These are phyloP conservation scores for Fragilaria radians DNA, from an alignment of 108 stramenopile species.

Conservation along the genomic window DNA sequence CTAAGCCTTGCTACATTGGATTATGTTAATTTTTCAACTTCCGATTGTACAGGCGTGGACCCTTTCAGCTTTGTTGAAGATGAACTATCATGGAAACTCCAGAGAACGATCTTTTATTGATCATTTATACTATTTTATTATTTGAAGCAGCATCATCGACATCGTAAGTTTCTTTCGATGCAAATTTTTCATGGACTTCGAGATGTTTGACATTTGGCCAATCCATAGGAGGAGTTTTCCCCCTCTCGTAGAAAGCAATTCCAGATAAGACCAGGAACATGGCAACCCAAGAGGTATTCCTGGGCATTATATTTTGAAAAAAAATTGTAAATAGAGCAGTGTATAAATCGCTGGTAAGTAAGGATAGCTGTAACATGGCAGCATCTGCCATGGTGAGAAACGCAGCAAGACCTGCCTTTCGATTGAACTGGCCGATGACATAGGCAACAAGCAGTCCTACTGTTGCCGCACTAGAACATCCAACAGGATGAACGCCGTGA, in stretches of 20 bases:
- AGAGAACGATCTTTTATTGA: too few relatives aligned
- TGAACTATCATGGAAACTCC: too few relatives aligned
- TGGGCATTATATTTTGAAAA: constrained; percentile 41
- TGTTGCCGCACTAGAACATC: background rate
- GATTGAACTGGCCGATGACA: background rate
- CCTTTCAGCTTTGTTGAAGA: too few relatives aligned
- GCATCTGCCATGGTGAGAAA: constrained; percentile 43
- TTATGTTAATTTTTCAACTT: too few relatives aligned
- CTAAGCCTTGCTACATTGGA: too few relatives aligned
- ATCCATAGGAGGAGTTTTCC: constrained; percentile 23
- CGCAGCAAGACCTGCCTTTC: constrained; percentile 13
- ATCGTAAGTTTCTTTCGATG: background rate
- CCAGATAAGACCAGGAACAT: constrained; percentile 51
- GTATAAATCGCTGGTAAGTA: constrained; percentile 79
- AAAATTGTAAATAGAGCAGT: constrained; percentile 61
- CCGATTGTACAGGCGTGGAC: too few relatives aligned
- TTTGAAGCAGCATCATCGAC: background rate
- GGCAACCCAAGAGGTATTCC: constrained; percentile 59
- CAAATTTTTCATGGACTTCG: background rate
- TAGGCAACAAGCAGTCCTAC: background rate
- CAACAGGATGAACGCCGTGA: background rate
- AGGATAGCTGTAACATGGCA: constrained; percentile 38
- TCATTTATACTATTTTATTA: background rate
- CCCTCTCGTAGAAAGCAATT: constrained; percentile 63
- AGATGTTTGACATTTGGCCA: background rate